Evolutionary conservation across 495 filamentous ascomycete genomes (phyloP), one percentile per base, ranked within the genome.

Genomic region (Hypomontagnella submonticulosa): DNA sequence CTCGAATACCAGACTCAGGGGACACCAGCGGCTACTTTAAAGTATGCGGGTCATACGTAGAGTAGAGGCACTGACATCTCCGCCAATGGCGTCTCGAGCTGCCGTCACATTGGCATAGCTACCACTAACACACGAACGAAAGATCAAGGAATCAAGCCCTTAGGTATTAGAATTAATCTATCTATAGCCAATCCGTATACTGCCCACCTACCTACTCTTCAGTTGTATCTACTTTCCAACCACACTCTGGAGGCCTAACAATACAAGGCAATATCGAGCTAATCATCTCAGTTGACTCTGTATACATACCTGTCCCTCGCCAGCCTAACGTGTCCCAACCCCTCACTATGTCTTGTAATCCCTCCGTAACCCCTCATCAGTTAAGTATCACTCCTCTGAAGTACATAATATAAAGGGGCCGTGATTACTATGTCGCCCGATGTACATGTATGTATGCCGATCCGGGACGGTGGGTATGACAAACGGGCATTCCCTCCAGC

Each of bases 21-120:
- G 18, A 59, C 49, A 63, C 60, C 53, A 57, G 54, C 66, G 66
- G 55, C 20, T 63, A n/a, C n/a, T n/a, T n/a, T n/a, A n/a, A n/a
- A n/a, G n/a, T n/a, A 69, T 69, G 60, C 59, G 51, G 55, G 66
- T 63, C 66, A 69, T 69, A 59, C 41, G 42, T 36, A 49, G 36
- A 36, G 19, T 33, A 13, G 59, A 49, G 19, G 13, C 43, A 32
- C 40, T 50, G 32, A 36, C 15, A 50, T 13, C 38, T 13, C 40
- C 11, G 11, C 46, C 47, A 62, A 53, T 67, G 32, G 42, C 13
- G 20, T 30, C 33, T 34, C 42, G 30, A 46, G 23, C 33, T 50
- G 40, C 27, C 16, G 48, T 59, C 59, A 40, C 65, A 68, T 43
- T 56, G 19, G 33, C 32, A 46, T 43, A 23, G 32, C 34, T 38